Base-by-base conservation (phyloP, 176 grass and related monocot species). In the Aegilops sharonensis region DNA sequence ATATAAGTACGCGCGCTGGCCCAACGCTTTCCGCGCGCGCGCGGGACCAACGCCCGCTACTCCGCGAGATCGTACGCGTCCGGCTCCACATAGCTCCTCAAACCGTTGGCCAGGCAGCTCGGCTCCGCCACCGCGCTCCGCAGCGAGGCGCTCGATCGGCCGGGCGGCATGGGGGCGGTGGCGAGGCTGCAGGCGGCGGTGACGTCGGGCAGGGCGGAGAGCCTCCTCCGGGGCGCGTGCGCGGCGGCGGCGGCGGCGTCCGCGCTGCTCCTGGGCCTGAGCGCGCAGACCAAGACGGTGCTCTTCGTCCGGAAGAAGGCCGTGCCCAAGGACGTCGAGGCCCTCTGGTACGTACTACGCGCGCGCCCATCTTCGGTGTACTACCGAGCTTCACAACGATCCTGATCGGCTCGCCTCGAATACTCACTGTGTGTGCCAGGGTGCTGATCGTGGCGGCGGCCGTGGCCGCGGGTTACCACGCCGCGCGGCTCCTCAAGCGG, bases 261-360 rank as follows among this genome's bases (percentile, higher is more conserved):
- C 48, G 87, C 95, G 39, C 76, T 98, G 43, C 85, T 95, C 18
- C 83, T 98, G 48, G 91, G 91, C 3, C 31, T 95, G 64, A 91
- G 89, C 85, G 67, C 85, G 30, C 45, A 98, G 88, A 93, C 95
- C 17, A 91, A 98, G 73, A 89, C 87, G 5, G 87, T 93, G 34
- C 10, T 98, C 20, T 93, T 98, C 66, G 3, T 92, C n/a, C 37
- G 37, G 42, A 91, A 29, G 77, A 95, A 78, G 45, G 95, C 95
- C 64, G 90, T 90, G 30, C 4, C 85, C 60, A 95, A 89, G 77
- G 93, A 95, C 75, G 88, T 98, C 4, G 35, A 95, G 76, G 93
- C 89, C 11, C 86, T 98, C 74, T 93, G 95, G 94, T 92, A 83
- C 24, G 52, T 1, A 34, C 17, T 27, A 27, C 3, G 6, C 39